Evolutionary conservation across 768 basidiomycete species (phyloP).

Genomic region (Trametes punicea): DNA sequence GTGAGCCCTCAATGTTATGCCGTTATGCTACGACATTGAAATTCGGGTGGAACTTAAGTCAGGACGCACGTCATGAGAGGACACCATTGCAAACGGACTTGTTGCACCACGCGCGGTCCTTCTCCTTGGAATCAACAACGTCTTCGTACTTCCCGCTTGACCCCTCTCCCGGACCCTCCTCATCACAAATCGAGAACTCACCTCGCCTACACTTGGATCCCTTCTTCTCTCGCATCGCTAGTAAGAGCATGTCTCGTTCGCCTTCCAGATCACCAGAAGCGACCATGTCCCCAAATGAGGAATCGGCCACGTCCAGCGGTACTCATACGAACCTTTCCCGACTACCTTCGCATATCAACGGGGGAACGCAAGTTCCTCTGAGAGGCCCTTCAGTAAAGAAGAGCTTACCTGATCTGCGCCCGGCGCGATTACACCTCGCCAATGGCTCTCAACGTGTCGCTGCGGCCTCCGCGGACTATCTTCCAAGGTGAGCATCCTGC

Average conservation of each 20-base stretch:
- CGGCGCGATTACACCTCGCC: conserved; percentile 39
- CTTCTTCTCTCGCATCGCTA: conserved; percentile 37
- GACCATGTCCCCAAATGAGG: conserved; percentile 55
- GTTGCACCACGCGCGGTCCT: conserved; percentile 38
- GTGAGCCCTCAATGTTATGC: conserved; percentile 33
- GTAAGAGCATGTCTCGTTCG: conserved; percentile 28
- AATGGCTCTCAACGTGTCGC: conserved; percentile 16
- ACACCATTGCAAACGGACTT: conserved; percentile 8
- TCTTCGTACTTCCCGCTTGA: conserved; percentile 45
- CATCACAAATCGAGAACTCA: conserved; percentile 34
- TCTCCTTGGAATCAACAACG: conserved; percentile 58
- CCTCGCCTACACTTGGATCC: conserved; percentile 49
- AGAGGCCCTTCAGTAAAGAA: conserved; percentile 49
- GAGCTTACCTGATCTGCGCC: conserved; percentile 82
- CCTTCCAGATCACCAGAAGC: conserved; percentile 52
- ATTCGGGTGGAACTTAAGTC: neutral
- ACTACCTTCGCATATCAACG: conserved; percentile 14
- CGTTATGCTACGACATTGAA: neutral
- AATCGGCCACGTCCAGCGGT: conserved; percentile 50
- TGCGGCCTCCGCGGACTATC: conserved; percentile 37
- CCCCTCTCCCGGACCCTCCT: conserved; percentile 30
- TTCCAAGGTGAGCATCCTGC: conserved; percentile 45
- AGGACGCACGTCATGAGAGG: conserved; percentile 6
- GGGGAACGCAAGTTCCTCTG: conserved; percentile 28
- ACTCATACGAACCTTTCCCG: conserved; percentile 27